phyloP scores from a whole-genome alignment of 805 yeast species.

The Kurtzmaniella cleridarum region DNA sequence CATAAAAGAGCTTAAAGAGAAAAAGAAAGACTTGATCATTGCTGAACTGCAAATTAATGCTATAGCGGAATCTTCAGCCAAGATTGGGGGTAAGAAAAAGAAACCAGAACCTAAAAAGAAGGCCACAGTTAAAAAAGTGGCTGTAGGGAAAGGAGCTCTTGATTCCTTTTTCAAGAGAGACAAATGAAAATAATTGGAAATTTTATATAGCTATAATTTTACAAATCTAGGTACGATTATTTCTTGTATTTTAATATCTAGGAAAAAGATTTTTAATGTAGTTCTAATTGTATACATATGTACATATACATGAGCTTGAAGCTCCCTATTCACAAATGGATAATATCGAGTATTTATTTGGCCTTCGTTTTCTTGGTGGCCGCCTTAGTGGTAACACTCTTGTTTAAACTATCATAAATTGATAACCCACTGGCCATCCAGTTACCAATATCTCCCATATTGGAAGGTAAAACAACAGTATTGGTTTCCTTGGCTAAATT shows the following conservation, averaged over 20 bases:
- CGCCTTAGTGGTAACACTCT: constrained; percentile 15
- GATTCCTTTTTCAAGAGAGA: constrained; percentile 60
- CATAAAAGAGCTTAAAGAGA: constrained; percentile 10
- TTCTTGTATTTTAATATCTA: too few relatives aligned
- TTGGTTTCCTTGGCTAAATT: constrained; percentile 78
- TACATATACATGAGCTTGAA: neutral
- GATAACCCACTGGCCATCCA: constrained; percentile 75
- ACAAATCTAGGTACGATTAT: too few relatives aligned
- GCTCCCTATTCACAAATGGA: neutral
- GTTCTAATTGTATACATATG: neutral
- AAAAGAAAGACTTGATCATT: constrained; percentile 16
- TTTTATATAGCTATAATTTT: too few relatives aligned
- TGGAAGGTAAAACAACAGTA: constrained; percentile 73
- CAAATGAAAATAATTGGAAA: constrained; percentile 5
- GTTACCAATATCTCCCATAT: constrained; percentile 66
- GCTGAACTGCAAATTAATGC: constrained; percentile 24
- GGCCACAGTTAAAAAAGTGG: constrained; percentile 38
- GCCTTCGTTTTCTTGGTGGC: constrained; percentile 5
- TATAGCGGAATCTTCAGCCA: constrained; percentile 12
- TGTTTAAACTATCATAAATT: constrained; percentile 52
- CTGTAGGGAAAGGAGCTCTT: constrained; percentile 60
- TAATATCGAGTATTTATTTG: neutral
- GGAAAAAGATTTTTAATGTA: too few relatives aligned
- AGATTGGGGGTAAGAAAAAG: constrained; percentile 18
- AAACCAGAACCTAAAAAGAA: constrained; percentile 17